phyloP scores from a whole-genome alignment of 139 green algal genomes.

The Diplosphaera chodatii region DNA sequence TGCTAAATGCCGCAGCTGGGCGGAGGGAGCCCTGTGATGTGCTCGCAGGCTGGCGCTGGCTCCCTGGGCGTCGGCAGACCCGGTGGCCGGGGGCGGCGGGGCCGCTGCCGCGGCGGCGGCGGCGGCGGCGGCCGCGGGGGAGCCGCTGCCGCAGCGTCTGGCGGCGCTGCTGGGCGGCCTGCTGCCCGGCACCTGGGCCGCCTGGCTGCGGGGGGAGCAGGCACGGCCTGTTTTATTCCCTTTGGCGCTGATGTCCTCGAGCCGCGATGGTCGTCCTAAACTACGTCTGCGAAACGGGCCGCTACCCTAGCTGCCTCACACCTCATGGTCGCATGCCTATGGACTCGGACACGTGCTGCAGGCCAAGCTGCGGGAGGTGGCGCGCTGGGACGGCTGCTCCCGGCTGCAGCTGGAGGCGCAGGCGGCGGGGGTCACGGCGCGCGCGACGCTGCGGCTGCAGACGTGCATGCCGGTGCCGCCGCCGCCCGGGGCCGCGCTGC shows the following conservation, averaged over 20 bases:
- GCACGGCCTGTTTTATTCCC: neutral
- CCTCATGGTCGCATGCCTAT: too few species aligned
- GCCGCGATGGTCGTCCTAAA: too few species aligned
- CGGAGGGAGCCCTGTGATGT: neutral
- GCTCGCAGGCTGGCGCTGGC: neutral
- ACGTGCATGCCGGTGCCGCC: neutral
- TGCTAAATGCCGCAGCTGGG: neutral
- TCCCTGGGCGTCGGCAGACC: neutral
- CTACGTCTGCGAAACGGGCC: too few species aligned
- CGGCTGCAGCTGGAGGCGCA: neutral
- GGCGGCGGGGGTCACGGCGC: too few species aligned
- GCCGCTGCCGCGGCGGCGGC: conserved; percentile 14
- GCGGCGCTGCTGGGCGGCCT: conserved; percentile 41
- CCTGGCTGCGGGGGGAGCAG: conserved; percentile 35
- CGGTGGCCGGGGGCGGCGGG: too few species aligned
- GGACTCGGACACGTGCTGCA: neutral
- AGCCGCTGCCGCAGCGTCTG: conserved; percentile 41
- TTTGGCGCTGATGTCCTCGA: too few species aligned
- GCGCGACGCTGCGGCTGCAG: neutral
- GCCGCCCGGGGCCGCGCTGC: neutral
- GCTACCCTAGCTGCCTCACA: too few species aligned
- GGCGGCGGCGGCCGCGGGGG: conserved; percentile 17
- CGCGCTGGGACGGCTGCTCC: neutral
- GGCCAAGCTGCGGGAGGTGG: neutral
- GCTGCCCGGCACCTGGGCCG: conserved; percentile 29